Evolutionary conservation across 805 yeast genomes (phyloP).

Genomic region (Cyberlindnera sargentensis): DNA sequence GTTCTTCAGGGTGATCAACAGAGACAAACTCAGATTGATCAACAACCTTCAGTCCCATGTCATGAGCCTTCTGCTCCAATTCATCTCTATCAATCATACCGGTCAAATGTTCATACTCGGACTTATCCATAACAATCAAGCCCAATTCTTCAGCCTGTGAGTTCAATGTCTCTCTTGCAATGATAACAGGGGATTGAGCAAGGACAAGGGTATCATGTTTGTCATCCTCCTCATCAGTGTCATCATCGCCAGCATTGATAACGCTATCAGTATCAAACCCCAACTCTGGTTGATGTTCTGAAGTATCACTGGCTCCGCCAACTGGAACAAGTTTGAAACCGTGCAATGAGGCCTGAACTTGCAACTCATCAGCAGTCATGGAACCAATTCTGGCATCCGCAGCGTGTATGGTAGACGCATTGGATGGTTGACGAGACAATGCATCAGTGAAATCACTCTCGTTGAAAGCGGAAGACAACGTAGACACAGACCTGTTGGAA

Average conservation of each 20-base stretch:
- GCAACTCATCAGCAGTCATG: constrained; percentile 14
- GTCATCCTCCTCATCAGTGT: constrained; percentile 8
- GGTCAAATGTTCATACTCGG: constrained; percentile 15
- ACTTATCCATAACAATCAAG: constrained; percentile 22
- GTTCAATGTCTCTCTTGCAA: not conserved
- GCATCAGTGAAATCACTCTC: constrained; percentile 28
- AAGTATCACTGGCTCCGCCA: not conserved
- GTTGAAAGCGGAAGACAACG: constrained; percentile 19
- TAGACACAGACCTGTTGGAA: constrained; percentile 17
- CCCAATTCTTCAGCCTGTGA: constrained; percentile 16
- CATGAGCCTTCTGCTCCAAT: constrained; percentile 7
- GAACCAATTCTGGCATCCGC: constrained; percentile 1
- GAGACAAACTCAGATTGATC: constrained; percentile 13
- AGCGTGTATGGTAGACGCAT: constrained; percentile 20
- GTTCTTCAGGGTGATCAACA: constrained; percentile 9
- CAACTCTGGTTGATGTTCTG: constrained; percentile 1
- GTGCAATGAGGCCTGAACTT: constrained; percentile 12
- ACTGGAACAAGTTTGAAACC: constrained; percentile 15
- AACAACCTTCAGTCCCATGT: constrained; percentile 20
- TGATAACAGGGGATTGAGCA: constrained; percentile 1
- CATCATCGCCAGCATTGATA: constrained; percentile 12
- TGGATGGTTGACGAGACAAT: constrained; percentile 19
- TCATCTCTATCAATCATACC: constrained; percentile 1
- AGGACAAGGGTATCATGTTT: constrained; percentile 10
- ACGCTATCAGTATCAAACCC: constrained; percentile 2